Evolutionary conservation across 345 rosid species (phyloP), one percentile per base, ranked within the genome.

Genomic region (Acer saccharum): DNA sequence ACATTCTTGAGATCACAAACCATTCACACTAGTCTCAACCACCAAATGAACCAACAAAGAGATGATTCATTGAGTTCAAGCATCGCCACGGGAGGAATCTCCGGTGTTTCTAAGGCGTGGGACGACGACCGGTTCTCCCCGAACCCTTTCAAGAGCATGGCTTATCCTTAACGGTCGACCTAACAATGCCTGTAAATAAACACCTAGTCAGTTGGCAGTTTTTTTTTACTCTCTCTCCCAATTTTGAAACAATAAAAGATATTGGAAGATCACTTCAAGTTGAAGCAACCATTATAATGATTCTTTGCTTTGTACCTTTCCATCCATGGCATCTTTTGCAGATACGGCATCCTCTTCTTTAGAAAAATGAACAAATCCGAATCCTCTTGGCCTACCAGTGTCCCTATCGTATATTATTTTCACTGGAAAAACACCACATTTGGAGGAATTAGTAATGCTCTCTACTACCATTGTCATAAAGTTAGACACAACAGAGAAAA

Each of bases 271-370:
- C 6, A 52, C 54, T 58, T 65, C 70, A 68, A 60, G 65, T 29
- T 70, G 43, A 60, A 74, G 10, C 46, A 20, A 35, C 39, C 39
- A 74, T 11, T 20, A 52, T 61, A 41, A 76, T 57, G 62, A 57
- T 66, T 20, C 21, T 46, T 7, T 12, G 16, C 20, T 35, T 74
- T 71, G 23, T 60, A 93, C 97, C 97, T 86, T 94, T 46, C 98
- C 98, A 84, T 96, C 97, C 98, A 94, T 94, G 77, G 95, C 95
- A 74, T 90, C 91, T 88, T 89, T 96, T 0, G 98, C 99, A 76
- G 79, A 75, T 8, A 50, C 20, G 71, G 98, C 97, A 50, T 90
- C 84, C 11, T 73, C 85, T 81, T 87, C 86, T 74, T 88, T 86
- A 14, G 83, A 69, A 75, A 92, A 96, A 75, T 86, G 89, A 69